Percentiles rank a stretch among this genome's conserved stretches.
These are phyloP conservation scores for Pseudocercospora cruenta DNA, from an alignment of 2,329 filamentous ascomycete species.

Conservation along the genomic window DNA sequence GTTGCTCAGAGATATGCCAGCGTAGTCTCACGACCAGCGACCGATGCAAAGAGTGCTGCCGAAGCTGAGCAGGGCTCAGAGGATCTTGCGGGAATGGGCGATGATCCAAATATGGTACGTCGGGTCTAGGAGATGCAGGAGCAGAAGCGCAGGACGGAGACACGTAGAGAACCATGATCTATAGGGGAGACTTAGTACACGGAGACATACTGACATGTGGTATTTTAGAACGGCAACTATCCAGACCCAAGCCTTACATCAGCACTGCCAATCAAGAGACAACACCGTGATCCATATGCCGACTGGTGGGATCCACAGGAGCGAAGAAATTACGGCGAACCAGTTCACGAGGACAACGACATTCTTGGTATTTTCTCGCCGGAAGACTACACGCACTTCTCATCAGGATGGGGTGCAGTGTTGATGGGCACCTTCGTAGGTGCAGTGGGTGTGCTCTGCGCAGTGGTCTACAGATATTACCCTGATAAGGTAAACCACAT, in stretches of 20 bases:
- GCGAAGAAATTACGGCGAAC: conserved; percentile 93
- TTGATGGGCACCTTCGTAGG: conserved; percentile 50
- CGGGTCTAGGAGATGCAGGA: background rate
- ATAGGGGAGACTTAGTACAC: background rate
- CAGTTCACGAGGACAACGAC: conserved; percentile 95
- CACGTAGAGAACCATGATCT: background rate
- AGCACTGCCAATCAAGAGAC: conserved; percentile 71
- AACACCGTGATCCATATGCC: conserved; percentile 88
- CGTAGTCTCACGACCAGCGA: conserved; percentile 22
- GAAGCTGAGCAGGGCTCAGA: conserved; percentile 35
- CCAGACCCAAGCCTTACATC: conserved; percentile 66
- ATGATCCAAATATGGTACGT: conserved; percentile 40
- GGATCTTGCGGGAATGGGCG: conserved; percentile 28
- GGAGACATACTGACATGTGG: conserved; percentile 7
- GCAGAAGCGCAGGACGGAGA: background rate
- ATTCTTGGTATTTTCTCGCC: conserved; percentile 86
- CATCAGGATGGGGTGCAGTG: conserved; percentile 71
- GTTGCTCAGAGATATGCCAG: conserved; percentile 32
- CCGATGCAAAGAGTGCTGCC: conserved; percentile 31
- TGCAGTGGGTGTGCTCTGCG: conserved; percentile 45
- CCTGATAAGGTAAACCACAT: conserved; percentile 46
- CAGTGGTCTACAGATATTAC: conserved; percentile 45
- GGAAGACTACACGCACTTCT: conserved; percentile 85
- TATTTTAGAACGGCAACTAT: conserved; percentile 77
- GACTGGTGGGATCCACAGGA: conserved; percentile 99